Base-by-base conservation (phyloP, 2,329 filamentous ascomycete genomes). In the Alternaria sp. region DNA sequence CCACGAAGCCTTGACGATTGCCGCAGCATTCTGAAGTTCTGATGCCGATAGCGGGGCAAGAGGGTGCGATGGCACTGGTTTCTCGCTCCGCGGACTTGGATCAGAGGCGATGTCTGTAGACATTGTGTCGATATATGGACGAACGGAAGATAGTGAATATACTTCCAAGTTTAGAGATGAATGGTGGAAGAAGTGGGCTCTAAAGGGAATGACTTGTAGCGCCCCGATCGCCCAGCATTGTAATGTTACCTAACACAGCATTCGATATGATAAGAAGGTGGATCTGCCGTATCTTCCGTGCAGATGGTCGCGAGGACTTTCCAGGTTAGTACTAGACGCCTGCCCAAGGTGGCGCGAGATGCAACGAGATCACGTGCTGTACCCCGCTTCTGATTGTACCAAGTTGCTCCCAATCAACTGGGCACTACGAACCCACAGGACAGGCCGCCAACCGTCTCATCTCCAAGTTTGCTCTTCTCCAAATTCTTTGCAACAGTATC, bases 31-130 rank as follows among this genome's bases (percentile, higher is more conserved):
- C 13, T 78, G 78, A 61, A 90, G 88, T 72, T 90, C 87, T 23
- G 76, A 69, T n/a, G 80, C 80, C 28, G 80, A 83, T 40, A 89
- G 78, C 33, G 87, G 86, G 5, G 85, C 84, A 51, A 89, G 80
- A 10, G 87, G 87, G 65, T 89, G 87, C n/a, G 67, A 58, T 28
- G 67, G 24, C 7, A 64, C 58, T 11, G 59, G 57, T 54, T 75
- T 76, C 37, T 63, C 56, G 37, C 61, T 51, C 42, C 58, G 68
- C 31, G 65, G 54, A 31, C 62, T 51, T 23, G 71, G 48, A 40
- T 67, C 51, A 50, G 67, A 72, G 59, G 70, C 63, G 49, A 72
- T 24, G 62, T 76, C 66, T 51, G 69, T 70, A 39, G 73, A 71
- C 72, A 76, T 76, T 5, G 51, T 62, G 11, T 28, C 13, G n/a